Conservation (phyloP, 192 early-diverging fungal genomes). For the Rhizoclosmatium sp. region DNA sequence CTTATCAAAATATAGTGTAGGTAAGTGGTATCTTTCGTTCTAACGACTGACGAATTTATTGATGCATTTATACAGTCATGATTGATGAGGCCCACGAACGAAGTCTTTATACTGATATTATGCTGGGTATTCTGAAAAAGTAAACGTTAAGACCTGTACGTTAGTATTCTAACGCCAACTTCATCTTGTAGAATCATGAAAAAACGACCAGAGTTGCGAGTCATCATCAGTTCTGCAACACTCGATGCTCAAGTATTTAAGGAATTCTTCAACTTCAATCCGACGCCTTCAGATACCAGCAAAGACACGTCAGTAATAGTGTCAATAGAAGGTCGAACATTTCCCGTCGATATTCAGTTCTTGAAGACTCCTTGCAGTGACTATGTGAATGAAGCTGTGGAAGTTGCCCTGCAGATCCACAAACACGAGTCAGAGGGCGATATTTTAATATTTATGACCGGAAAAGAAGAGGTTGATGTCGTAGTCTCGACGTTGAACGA, state of each 20-base stretch:
- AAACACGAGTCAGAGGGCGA: slow-evolving; percentile 44
- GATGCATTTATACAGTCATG: slow-evolving; percentile 59
- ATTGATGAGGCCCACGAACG: slow-evolving; percentile 84
- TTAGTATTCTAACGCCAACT: slow-evolving; percentile 1
- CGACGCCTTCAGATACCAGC: slow-evolving; percentile 11
- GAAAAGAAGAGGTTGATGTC: slow-evolving; percentile 77
- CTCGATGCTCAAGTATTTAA: slow-evolving; percentile 76
- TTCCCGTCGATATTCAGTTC: slow-evolving; percentile 69
- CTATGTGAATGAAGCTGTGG: slow-evolving; percentile 72
- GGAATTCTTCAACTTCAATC: slow-evolving; percentile 73
- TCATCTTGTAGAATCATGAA: slow-evolving; percentile 67
- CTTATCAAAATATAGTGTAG: slow-evolving; percentile 70
- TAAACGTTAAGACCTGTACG: slow-evolving; percentile 40
- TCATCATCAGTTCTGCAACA: slow-evolving; percentile 86
- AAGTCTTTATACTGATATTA: slow-evolving; percentile 65
- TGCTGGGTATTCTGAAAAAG: slow-evolving; percentile 77
- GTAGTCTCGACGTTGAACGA: slow-evolving; percentile 69
- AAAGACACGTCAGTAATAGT: slow-evolving; percentile 70
- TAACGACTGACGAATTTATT: background rate
- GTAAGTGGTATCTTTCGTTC: slow-evolving; percentile 1
- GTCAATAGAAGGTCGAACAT: slow-evolving; percentile 78
- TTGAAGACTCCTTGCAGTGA: slow-evolving; percentile 63
- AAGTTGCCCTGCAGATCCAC: slow-evolving; percentile 81
- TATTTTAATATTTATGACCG: slow-evolving; percentile 43
- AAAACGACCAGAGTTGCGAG: slow-evolving; percentile 72